phyloP scores from a whole-genome alignment of 805 yeast genomes.

The Zygotorulaspora danielsina region DNA sequence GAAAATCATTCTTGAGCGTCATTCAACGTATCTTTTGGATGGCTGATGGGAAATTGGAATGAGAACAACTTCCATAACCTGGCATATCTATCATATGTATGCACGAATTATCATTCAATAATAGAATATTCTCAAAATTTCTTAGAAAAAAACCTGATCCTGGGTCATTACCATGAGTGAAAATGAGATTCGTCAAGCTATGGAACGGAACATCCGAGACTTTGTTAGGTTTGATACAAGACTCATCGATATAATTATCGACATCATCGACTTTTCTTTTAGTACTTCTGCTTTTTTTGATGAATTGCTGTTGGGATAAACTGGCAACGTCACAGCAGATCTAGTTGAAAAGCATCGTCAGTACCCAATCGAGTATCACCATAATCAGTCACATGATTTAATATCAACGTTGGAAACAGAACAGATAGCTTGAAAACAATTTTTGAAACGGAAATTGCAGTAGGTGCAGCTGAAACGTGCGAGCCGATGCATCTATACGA shows the following conservation, averaged over 20 bases:
- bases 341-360: conserved; percentile 44
- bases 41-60: conserved; percentile 59
- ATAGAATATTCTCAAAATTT: conserved; percentile 56
- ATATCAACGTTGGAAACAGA: conserved; percentile 54
- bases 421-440: conserved; percentile 41
- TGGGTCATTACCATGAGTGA: conserved; percentile 95
- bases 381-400: conserved; percentile 54
- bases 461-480: conserved; percentile 55
- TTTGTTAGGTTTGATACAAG: conserved; percentile 52
- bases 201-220: conserved; percentile 24
- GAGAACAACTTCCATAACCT: conserved; percentile 86
- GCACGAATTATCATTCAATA: conserved; percentile 50
- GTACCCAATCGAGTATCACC: conserved; percentile 31
- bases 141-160: conserved; percentile 80
- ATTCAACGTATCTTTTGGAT: conserved; percentile 20
- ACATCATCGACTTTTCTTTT: conserved; percentile 42
- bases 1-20: conserved; percentile 39
- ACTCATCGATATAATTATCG: conserved; percentile 68
- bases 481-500: too few relatives aligned
- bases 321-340: conserved; percentile 45
- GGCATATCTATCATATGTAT: conserved; percentile 82
- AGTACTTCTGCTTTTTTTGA: conserved; percentile 31
- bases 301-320: conserved; percentile 39
- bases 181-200: conserved; percentile 49
- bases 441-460: conserved; percentile 58